Evolutionary conservation across 2,329 filamentous ascomycete species (phyloP).

Genomic region (Aspergillus oerlinghausenensis): DNA sequence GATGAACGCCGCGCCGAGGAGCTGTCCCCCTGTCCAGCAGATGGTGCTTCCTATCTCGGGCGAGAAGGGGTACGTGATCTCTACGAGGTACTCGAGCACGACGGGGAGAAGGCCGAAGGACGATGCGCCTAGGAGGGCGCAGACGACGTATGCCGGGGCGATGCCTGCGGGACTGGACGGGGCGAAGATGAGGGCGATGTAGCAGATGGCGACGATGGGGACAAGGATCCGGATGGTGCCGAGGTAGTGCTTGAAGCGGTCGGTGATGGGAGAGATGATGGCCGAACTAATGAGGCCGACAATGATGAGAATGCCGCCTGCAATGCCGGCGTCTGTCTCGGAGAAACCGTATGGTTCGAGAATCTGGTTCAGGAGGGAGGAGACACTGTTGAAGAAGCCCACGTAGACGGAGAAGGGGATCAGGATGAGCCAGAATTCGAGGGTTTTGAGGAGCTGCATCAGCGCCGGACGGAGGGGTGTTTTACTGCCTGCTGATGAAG

Average conservation of each 20-base stretch:
- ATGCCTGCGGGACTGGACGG: slow-evolving; percentile 52
- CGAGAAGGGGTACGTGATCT: slow-evolving; percentile 79
- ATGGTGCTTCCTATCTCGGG: slow-evolving; percentile 81
- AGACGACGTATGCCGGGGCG: slow-evolving; percentile 64
- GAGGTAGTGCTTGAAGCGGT: slow-evolving; percentile 77
- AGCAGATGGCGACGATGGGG: slow-evolving; percentile 67
- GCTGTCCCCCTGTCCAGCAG: slow-evolving; percentile 81
- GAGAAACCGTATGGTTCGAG: slow-evolving; percentile 79
- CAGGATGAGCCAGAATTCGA: slow-evolving; percentile 75
- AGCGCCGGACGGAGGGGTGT: slow-evolving; percentile 54
- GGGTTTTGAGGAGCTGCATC: slow-evolving; percentile 51
- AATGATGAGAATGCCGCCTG: slow-evolving; percentile 81
- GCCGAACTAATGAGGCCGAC: slow-evolving; percentile 77
- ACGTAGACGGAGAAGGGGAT: slow-evolving; percentile 81
- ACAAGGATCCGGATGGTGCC: slow-evolving; percentile 67
- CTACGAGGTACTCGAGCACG: slow-evolving; percentile 78
- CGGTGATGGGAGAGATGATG: slow-evolving; percentile 73
- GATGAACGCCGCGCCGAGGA: slow-evolving; percentile 80
- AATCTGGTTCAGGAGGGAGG: slow-evolving; percentile 85
- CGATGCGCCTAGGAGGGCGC: slow-evolving; percentile 71
- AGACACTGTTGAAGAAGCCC: slow-evolving; percentile 89
- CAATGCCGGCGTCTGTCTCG: slow-evolving; percentile 82
- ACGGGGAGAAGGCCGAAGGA: slow-evolving; percentile 79
- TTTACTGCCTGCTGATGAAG: slow-evolving; percentile 56
- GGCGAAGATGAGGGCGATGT: slow-evolving; percentile 78